Evolutionary conservation across 2,329 filamentous ascomycete species (phyloP).

Genomic region (Penicillium decumbens): DNA sequence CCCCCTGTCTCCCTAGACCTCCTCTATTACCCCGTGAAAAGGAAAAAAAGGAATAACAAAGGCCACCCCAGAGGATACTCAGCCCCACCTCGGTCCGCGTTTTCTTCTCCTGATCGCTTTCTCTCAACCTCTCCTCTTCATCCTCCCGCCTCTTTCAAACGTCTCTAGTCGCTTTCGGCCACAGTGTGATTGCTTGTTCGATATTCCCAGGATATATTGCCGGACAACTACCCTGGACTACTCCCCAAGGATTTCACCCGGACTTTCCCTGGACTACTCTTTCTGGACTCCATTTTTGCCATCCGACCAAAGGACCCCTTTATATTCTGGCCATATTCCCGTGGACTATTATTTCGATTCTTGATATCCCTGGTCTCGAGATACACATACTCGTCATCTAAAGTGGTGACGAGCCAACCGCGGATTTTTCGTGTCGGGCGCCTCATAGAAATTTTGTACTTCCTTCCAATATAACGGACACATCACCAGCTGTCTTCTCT

Average conservation of each 20-base stretch:
- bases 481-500: conserved; percentile 9
- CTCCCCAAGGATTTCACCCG: conserved; percentile 8
- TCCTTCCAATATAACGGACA: conserved; percentile 21
- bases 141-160: conserved; percentile 3
- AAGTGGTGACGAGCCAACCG: conserved; percentile 16
- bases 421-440: conserved; percentile 9
- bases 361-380: not conserved
- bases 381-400: conserved; percentile 7
- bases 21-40: not conserved
- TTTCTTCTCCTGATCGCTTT: not conserved
- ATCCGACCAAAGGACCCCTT: conserved; percentile 8
- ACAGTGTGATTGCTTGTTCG: conserved; percentile 4
- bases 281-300: conserved; percentile 11
- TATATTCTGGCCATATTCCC: conserved; percentile 10
- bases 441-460: conserved; percentile 20
- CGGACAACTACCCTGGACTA: conserved; percentile 17
- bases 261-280: conserved; percentile 3
- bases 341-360: conserved; percentile 7
- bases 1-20: conserved; percentile 4
- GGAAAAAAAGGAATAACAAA: not conserved
- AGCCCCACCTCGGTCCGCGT: conserved; percentile 6
- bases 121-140: conserved; percentile 1
- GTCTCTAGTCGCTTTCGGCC: conserved; percentile 14
- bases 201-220: conserved; percentile 20
- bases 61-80: conserved; percentile 6